These are phyloP conservation scores for Trametes versicolor DNA, from an alignment of 1,284 basidiomycete species.

Conservation along the genomic window DNA sequence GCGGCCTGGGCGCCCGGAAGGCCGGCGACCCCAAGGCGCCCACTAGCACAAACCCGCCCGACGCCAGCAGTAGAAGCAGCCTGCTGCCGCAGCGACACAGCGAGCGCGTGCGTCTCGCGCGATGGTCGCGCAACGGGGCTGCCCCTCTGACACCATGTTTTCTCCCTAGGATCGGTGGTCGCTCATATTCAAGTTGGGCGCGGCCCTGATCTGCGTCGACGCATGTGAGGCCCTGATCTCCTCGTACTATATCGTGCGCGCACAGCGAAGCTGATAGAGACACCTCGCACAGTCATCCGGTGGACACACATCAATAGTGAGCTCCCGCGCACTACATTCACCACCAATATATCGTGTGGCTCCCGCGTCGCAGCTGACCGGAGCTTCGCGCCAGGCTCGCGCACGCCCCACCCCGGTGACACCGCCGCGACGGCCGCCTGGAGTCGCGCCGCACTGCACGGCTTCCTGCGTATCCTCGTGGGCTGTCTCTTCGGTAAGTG, in stretches of 20 bases:
- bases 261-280: constrained; percentile 7
- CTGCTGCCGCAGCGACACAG: constrained; percentile 17
- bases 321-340: neutral
- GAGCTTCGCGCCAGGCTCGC: constrained; percentile 24
- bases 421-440: constrained; percentile 33
- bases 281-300: constrained; percentile 65
- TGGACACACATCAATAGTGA: constrained; percentile 73
- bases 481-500: constrained; percentile 68
- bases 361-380: constrained; percentile 17
- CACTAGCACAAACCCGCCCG: constrained; percentile 9
- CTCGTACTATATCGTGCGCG: neutral
- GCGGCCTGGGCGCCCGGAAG: constrained; percentile 71
- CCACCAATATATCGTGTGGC: neutral
- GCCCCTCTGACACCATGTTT: neutral
- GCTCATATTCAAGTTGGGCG: constrained; percentile 65
- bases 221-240: constrained; percentile 61
- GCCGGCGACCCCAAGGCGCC: constrained; percentile 37
- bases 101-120: constrained; percentile 19
- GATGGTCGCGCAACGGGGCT: neutral
- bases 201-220: constrained; percentile 67
- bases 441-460: constrained; percentile 53
- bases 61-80: neutral
- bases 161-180: constrained; percentile 61
- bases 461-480: constrained; percentile 65
- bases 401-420: constrained; percentile 27